Conservation (phyloP, 202 grass and related monocot genomes). For the Digitaria exilis region DNA sequence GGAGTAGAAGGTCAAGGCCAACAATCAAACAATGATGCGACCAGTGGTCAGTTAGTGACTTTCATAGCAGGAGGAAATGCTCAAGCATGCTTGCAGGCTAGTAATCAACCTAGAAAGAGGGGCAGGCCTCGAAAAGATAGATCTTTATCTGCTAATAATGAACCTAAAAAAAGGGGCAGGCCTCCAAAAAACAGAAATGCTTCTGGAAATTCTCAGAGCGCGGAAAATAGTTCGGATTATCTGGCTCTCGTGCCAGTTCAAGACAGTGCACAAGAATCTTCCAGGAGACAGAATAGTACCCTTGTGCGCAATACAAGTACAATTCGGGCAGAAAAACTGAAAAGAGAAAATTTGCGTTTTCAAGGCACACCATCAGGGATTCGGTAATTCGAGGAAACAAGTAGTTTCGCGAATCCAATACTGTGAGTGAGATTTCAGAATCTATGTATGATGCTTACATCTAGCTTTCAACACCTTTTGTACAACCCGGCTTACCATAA, state of each 20-base stretch:
- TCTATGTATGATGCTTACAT: conserved; percentile 44
- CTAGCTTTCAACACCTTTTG: conserved; percentile 55
- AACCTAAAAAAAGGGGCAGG: conserved; percentile 55
- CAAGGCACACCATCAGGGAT: conserved; percentile 26
- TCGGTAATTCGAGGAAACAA: conserved; percentile 49
- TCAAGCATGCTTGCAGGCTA: conserved; percentile 24
- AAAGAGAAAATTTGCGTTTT: conserved; percentile 52
- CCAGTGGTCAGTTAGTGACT: conserved; percentile 1
- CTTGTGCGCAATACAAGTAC: conserved; percentile 38
- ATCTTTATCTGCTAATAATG: conserved; percentile 7
- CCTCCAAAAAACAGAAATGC: conserved; percentile 42
- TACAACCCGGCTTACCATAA: conserved; percentile 51
- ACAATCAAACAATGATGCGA: conserved; percentile 31
- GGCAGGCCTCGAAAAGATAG: conserved; percentile 52
- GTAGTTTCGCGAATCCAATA: conserved; percentile 37
- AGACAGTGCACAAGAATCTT: conserved; percentile 35
- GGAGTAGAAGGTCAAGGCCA: conserved; percentile 9
- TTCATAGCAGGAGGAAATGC: conserved; percentile 17
- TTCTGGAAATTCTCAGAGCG: conserved; percentile 28
- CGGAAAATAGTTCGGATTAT: conserved; percentile 9
- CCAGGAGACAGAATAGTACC: conserved; percentile 41
- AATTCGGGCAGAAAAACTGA: conserved; percentile 60
- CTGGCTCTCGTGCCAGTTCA: conserved; percentile 33
- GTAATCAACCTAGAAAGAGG: conserved; percentile 51
- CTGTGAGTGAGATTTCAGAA: no score